Conservation (phyloP, 768 basidiomycete genomes). For the Russula griseocarnosa region DNA sequence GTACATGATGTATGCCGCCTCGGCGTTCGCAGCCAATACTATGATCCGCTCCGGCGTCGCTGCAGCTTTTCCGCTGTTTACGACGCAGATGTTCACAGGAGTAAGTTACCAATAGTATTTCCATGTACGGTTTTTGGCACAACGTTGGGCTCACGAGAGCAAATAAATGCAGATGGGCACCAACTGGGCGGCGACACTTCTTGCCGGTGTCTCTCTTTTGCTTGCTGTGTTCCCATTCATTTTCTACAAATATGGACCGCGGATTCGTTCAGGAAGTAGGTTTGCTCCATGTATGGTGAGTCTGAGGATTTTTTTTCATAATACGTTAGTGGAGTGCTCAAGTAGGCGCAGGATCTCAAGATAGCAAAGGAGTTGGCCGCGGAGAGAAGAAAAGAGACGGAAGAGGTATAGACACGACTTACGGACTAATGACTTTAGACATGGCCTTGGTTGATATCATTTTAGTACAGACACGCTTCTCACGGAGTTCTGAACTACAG, state of each 20-base stretch:
- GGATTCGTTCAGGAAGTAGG: neutral
- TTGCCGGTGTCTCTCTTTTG: neutral
- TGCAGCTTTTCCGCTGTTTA: slow-evolving; percentile 64
- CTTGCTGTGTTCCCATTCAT: neutral
- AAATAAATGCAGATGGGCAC: neutral
- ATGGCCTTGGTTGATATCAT: neutral
- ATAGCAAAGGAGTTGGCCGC: neutral
- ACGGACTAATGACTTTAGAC: neutral
- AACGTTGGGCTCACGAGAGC: neutral
- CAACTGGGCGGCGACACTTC: neutral
- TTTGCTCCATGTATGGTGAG: neutral
- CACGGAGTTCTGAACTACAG: neutral
- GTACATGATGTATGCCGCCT: slow-evolving; percentile 47
- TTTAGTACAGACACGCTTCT: neutral
- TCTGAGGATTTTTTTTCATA: neutral
- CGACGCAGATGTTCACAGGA: slow-evolving; percentile 56
- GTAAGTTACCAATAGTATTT: slow-evolving; percentile 28
- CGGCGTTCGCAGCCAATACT: slow-evolving; percentile 59
- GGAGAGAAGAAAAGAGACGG: neutral
- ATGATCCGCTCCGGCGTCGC: slow-evolving; percentile 54
- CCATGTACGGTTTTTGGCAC: neutral
- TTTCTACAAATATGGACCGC: neutral
- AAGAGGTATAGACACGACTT: neutral
- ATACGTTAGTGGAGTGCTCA: neutral
- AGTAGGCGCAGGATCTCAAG: neutral